Evolutionary conservation across 1,284 basidiomycete genomes (phyloP), one percentile per base, ranked within the genome.

Genomic region (Tylopilus sp.): DNA sequence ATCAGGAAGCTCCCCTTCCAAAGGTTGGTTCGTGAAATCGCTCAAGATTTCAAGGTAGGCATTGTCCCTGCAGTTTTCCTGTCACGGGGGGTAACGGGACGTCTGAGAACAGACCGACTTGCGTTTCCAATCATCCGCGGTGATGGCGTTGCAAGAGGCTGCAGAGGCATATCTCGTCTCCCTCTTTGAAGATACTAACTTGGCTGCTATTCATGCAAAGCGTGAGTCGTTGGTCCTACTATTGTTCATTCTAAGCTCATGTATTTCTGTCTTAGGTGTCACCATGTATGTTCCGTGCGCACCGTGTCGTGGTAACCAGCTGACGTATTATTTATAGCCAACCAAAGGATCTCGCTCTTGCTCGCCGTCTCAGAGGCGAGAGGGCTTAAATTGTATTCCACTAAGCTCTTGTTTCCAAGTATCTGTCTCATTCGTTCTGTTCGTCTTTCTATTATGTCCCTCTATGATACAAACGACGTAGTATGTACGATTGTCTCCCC

Each of bases 1-100:
- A 97, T 97, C 87, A 89, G 95, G 84, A 97, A 97, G 91, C 91
- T 97, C 69, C 95, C 95, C 73, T 97, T 97, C 94, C 95, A 97
- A 85, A 88, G 95, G 77, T 89, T 97, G 73, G 95, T 97, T 70
- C 94, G 95, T 89, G 95, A 98, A 85, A 98, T 98, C 73, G 95
- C 96, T 57, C 95, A 97, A 84, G 94, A 95, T 84, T 96, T 97
- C 89, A 96, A 98, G 94, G 95, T 94, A 66, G 61, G 76, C 67
- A 6, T 22, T 16, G 53, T 51, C 8, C 2, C 16, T 74, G 39
- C 7, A 10, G 22, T 73, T 73, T 58, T 53, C 18, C 24, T 6
- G 38, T 67, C 54, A 15, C 3, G 4, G 47, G 1, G 53, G 51
- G 2, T 65, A 69, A 72, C 44, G 51, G 29, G 47, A 61, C 24